A percentile compares a stretch with the other conserved stretches of the same genome.
Conservation (phyloP, 164 flowering plant species). For the Umbellularia californica region DNA sequence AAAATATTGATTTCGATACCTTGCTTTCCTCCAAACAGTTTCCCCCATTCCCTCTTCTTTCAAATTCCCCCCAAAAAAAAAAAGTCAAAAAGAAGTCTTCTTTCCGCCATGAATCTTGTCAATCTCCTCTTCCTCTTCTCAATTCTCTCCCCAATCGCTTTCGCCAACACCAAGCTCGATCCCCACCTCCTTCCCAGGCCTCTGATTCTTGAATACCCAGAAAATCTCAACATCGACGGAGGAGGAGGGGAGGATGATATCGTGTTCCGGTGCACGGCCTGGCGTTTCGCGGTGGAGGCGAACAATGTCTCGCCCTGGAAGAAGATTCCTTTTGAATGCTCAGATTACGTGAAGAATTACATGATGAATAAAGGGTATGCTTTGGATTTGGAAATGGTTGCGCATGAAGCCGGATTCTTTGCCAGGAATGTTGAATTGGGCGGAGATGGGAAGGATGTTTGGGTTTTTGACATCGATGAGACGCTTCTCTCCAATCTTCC, state of each 20-base stretch:
- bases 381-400: slow-evolving; percentile 57
- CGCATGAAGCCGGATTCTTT: slow-evolving; percentile 49
- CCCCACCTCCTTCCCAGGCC: slow-evolving; percentile 56
- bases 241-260: slow-evolving; percentile 25
- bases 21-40: too few relatives aligned
- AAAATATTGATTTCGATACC: too few relatives aligned
- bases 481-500: slow-evolving; percentile 88
- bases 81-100: not conserved
- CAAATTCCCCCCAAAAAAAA: too few relatives aligned
- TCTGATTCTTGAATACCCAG: slow-evolving; percentile 45
- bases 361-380: slow-evolving; percentile 50
- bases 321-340: slow-evolving; percentile 64
- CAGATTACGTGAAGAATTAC: slow-evolving; percentile 59
- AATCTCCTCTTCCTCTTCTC: slow-evolving; percentile 16
- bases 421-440: slow-evolving; percentile 45
- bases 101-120: slow-evolving; percentile 17
- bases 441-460: slow-evolving; percentile 71
- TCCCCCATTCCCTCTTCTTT: not conserved
- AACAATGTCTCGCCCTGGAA: slow-evolving; percentile 83
- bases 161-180: slow-evolving; percentile 20
- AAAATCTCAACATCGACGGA: slow-evolving; percentile 1
- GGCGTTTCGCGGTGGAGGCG: slow-evolving; percentile 85
- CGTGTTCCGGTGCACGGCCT: slow-evolving; percentile 52
- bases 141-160: slow-evolving; percentile 15
- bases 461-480: slow-evolving; percentile 92